These are phyloP conservation scores for Claviceps spartinae DNA, from an alignment of 2,329 filamentous ascomycete species.

Conservation along the genomic window DNA sequence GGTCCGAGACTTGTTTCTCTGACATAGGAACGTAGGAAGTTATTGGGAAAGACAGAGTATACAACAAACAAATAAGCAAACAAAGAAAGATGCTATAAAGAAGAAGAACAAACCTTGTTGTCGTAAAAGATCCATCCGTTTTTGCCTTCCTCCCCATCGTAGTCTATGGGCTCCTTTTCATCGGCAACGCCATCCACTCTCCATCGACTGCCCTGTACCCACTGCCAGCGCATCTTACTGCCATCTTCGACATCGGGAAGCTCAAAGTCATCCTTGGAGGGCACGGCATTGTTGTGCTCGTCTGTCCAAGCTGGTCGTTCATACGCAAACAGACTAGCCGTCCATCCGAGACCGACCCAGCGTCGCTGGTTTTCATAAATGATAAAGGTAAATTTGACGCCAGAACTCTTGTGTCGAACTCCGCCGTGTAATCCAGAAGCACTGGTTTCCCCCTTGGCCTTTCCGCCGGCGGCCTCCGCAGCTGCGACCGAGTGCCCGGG, in stretches of 20 bases:
- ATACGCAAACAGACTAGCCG: conserved; percentile 76
- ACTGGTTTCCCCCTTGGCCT: conserved; percentile 11
- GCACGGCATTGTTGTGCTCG: conserved; percentile 75
- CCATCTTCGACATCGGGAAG: conserved; percentile 48
- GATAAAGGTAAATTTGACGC: conserved; percentile 91
- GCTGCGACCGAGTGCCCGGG: conserved; percentile 15
- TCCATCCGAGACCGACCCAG: conserved; percentile 94
- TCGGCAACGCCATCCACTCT: conserved; percentile 62
- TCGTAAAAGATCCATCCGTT: conserved; percentile 96
- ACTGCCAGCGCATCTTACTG: conserved; percentile 48
- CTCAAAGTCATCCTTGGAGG: conserved; percentile 57
- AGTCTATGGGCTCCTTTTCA: conserved; percentile 29
- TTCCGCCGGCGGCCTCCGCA: conserved; percentile 11
- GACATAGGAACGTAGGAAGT: too few species aligned
- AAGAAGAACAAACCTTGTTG: conserved; percentile 50
- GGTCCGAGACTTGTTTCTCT: neutral
- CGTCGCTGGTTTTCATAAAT: conserved; percentile 92
- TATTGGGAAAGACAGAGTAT: neutral
- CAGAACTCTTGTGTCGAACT: conserved; percentile 43
- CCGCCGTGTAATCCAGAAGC: conserved; percentile 13
- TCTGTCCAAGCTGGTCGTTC: conserved; percentile 90
- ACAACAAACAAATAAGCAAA: neutral
- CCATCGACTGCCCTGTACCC: conserved; percentile 81
- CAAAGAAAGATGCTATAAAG: neutral
- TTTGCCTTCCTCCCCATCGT: conserved; percentile 46